These are phyloP conservation scores for Rubia occidens DNA, from an alignment of 305 asterid species.

Conservation along the genomic window DNA sequence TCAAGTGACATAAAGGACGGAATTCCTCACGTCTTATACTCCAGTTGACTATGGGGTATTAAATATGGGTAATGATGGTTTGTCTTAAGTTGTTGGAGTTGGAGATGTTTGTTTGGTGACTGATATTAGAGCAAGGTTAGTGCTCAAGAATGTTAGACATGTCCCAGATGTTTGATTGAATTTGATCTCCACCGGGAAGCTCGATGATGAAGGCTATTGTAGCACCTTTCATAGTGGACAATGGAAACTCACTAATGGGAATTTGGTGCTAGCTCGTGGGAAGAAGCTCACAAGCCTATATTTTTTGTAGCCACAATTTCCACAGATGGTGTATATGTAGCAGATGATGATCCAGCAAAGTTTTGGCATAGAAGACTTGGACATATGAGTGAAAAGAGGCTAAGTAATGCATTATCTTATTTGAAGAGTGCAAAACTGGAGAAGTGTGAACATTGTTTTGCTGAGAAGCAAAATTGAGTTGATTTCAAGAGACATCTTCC, in stretches of 20 bases:
- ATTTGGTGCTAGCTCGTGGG: too few species aligned
- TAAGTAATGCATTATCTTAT: background rate
- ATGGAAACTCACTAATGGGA: too few species aligned
- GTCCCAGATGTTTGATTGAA: too few species aligned
- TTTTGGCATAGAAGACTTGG: too few species aligned
- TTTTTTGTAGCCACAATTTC: too few species aligned
- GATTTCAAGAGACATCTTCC: background rate
- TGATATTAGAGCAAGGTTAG: background rate
- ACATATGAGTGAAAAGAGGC: background rate
- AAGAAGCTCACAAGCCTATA: too few species aligned
- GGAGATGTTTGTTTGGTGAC: background rate
- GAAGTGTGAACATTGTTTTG: background rate
- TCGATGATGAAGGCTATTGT: background rate
- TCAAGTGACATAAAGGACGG: too few species aligned
- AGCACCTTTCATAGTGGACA: background rate
- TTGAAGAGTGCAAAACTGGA: background rate
- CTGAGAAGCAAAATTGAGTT: background rate
- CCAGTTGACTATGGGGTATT: background rate
- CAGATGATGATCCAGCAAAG: too few species aligned
- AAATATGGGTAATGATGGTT: background rate
- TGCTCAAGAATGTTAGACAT: background rate
- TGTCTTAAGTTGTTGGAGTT: background rate
- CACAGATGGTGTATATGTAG: too few species aligned
- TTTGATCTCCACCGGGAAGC: background rate
- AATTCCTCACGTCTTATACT: background rate